Conservation (phyloP, 306 rosid genomes). For the Crataegus laevigata region DNA sequence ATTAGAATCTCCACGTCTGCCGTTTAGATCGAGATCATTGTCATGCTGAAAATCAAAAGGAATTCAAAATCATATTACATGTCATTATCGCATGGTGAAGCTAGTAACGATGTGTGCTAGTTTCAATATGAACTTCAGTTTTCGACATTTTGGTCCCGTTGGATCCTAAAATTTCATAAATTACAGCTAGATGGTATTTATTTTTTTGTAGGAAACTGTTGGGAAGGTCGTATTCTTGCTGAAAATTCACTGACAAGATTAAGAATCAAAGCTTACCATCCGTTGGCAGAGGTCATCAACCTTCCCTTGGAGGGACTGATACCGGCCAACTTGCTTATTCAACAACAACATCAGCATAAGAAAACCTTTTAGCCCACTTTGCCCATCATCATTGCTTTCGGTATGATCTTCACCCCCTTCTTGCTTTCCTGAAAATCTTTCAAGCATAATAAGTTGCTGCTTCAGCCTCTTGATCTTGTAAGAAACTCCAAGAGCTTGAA, state of each 20-base stretch:
- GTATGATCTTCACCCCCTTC: constrained; percentile 28
- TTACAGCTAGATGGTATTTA: not conserved
- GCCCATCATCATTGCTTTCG: constrained; percentile 37
- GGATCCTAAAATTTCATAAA: not conserved
- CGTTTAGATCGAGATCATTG: constrained; percentile 40
- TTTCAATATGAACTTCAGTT: not conserved
- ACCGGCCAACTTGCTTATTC: constrained; percentile 73
- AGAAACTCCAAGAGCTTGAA: constrained; percentile 84
- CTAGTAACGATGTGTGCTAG: not conserved
- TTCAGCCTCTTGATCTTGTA: constrained; percentile 92
- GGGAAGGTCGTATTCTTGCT: not conserved
- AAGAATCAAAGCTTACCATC: constrained; percentile 52
- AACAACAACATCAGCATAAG: constrained; percentile 45
- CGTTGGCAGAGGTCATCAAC: constrained; percentile 75
- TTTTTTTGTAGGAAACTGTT: not conserved
- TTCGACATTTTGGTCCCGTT: not conserved
- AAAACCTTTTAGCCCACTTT: constrained; percentile 41
- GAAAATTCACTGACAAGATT: not conserved
- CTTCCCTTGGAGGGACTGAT: constrained; percentile 75
- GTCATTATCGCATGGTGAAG: not conserved
- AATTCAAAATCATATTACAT: not conserved
- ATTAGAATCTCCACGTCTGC: constrained; percentile 32
- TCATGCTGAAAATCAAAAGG: constrained; percentile 53
- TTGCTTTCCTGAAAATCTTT: constrained; percentile 71
- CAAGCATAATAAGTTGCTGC: constrained; percentile 78